Base-by-base conservation (phyloP, 2,329 filamentous ascomycete species). In the Pestalotiopsis sp. region DNA sequence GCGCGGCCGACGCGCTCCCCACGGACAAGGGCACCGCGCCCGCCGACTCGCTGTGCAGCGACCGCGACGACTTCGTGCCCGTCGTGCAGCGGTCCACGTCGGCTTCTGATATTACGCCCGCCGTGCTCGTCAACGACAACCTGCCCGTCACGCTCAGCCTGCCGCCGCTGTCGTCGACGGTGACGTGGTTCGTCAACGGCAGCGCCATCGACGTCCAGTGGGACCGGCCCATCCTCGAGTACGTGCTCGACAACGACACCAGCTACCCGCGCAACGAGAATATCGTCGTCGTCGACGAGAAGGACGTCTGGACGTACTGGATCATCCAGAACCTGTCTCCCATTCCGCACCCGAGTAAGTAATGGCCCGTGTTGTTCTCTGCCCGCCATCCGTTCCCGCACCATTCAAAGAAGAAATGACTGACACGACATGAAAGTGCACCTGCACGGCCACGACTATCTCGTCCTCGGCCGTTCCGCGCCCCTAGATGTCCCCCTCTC, bases 211-310 rank as follows among this genome's bases (percentile, higher is more conserved):
- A 78, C 24, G 75, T 82, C 5, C 73, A 79, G 35, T 84, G 82
- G 82, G 75, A 78, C 55, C 75, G 79, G 39, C 82, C 82, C 0
- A 78, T 80, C 7, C 75, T 83, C 3, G 73, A 80, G 68, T 79
- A 80, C 62, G 70, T 80, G 14, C 68, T 72, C n/a, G 66, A 76
- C 9, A 73, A 72, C 4, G 73, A 77, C 65, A 73, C 66, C 2
- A 70, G 70, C 3, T 77, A 73, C 40, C 74, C 75, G 10, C 69
- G 71, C 6, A 68, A 65, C 7, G 68, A 73, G 38, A 78, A 76
- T 63, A 70, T 78, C 11, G 69, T 75, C 26, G 69, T 75, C 0
- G 73, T 80, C 7, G 69, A 76, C 10, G 68, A 72, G 14, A 68
- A 70, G 1, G 63, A 73, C 48, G 64, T 71, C 10, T 78, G 77